Conservation (phyloP, 2,329 filamentous ascomycete species). For the Claviceps sp. region DNA sequence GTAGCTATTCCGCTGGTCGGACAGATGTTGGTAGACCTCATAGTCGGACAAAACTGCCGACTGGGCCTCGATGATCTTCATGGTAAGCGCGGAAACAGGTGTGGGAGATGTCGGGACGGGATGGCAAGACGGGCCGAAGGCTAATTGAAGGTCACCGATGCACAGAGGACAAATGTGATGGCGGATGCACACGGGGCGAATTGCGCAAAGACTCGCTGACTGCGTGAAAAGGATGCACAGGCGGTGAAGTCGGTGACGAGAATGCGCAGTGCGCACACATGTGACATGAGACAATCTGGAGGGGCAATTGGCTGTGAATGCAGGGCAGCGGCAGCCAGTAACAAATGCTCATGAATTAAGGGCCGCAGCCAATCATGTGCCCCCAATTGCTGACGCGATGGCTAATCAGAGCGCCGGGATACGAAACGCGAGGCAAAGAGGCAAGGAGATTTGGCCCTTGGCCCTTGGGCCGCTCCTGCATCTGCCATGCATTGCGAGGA, state of each 20-base stretch:
- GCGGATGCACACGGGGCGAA: not conserved
- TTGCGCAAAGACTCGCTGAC: not conserved
- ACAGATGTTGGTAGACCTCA: slow-evolving; percentile 56
- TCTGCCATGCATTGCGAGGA: not conserved
- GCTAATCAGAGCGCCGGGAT: slow-evolving; percentile 1
- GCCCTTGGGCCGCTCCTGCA: not conserved
- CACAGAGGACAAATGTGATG: not conserved
- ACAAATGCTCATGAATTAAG: not conserved
- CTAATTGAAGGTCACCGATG: not conserved
- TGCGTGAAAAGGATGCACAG: not conserved
- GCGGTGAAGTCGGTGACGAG: not conserved
- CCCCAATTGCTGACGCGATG: not conserved
- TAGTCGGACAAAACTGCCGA: slow-evolving; percentile 58
- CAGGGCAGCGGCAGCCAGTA: not conserved
- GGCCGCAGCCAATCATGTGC: no score
- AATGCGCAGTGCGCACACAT: no score
- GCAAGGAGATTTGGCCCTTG: not conserved
- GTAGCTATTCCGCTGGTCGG: slow-evolving; percentile 39
- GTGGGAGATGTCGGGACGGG: no score
- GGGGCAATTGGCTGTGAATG: not conserved
- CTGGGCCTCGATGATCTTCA: slow-evolving; percentile 62
- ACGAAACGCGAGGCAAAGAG: not conserved
- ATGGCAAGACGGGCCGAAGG: not conserved
- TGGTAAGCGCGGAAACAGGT: slow-evolving; percentile 14
- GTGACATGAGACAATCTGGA: not conserved